Conservation (phyloP, 345 rosid species). For the Gossypium anomalum region DNA sequence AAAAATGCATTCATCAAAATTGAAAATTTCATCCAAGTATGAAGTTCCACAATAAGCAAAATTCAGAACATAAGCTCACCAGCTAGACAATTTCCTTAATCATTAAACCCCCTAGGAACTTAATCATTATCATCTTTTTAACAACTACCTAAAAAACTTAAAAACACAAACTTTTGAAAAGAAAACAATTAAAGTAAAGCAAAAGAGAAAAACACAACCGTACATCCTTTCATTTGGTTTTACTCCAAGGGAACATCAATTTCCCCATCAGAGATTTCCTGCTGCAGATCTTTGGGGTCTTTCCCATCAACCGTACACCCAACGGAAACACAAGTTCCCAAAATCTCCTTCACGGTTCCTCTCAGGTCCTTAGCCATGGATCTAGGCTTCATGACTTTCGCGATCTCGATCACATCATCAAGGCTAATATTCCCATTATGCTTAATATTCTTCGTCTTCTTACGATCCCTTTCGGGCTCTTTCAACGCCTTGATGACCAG, state of each 20-base stretch:
- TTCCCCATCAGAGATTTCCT: not conserved
- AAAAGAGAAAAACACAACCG: too few species aligned
- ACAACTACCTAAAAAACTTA: not conserved
- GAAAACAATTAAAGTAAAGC: too few species aligned
- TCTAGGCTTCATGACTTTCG: not conserved
- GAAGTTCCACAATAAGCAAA: not conserved
- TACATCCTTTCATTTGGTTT: not conserved
- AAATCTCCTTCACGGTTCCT: not conserved
- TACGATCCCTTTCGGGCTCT: not conserved
- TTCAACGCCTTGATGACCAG: not conserved
- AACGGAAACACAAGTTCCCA: not conserved
- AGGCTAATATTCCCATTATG: not conserved
- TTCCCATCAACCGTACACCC: not conserved
- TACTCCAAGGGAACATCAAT: not conserved
- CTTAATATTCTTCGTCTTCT: constrained; percentile 1
- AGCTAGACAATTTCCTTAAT: not conserved
- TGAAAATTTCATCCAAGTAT: not conserved
- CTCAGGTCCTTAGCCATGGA: not conserved
- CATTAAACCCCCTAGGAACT: not conserved
- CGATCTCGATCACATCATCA: not conserved
- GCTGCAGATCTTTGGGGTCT: not conserved
- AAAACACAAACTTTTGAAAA: not conserved
- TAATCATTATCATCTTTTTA: not conserved
- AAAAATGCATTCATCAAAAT: not conserved
- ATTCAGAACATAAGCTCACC: too few species aligned